Conservation (phyloP, 345 rosid genomes). For the Physaria fendleri region DNA sequence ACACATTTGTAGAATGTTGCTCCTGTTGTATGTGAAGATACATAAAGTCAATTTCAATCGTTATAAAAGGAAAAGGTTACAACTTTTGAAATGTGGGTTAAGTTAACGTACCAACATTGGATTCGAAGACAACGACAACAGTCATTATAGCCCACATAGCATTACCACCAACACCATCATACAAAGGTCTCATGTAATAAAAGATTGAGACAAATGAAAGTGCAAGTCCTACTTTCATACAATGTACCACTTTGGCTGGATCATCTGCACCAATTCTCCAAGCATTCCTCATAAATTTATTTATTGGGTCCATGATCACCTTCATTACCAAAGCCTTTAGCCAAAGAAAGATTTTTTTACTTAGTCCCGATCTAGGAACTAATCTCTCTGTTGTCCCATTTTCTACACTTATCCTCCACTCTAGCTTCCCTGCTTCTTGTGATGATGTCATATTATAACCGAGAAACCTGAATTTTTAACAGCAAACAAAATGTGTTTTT, state of each 20-base stretch:
- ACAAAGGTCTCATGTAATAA: constrained; percentile 67
- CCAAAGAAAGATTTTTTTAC: constrained; percentile 24
- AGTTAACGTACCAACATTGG: constrained; percentile 47
- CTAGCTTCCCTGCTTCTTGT: constrained; percentile 36
- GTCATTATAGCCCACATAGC: constrained; percentile 83
- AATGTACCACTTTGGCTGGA: constrained; percentile 57
- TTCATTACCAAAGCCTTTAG: too few relatives aligned
- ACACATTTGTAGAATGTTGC: constrained; percentile 58
- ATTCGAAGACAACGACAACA: constrained; percentile 66
- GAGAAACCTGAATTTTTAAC: neutral
- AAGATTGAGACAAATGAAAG: constrained; percentile 59
- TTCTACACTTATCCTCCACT: constrained; percentile 53
- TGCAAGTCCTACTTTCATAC: constrained; percentile 66
- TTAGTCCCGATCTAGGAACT: constrained; percentile 23
- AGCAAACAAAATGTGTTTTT: too few relatives aligned
- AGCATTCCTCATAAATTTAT: constrained; percentile 35
- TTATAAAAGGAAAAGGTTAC: too few relatives aligned
- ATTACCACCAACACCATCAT: constrained; percentile 56
- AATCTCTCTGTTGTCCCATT: constrained; percentile 33
- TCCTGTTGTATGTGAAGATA: too few relatives aligned
- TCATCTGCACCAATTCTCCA: constrained; percentile 62
- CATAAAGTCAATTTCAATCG: neutral
- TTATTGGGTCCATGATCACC: constrained; percentile 18
- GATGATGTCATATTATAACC: constrained; percentile 23
- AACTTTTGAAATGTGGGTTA: neutral